Evolutionary conservation across 164 flowering plant genomes (phyloP).

Genomic region (Tetracentron sinense): DNA sequence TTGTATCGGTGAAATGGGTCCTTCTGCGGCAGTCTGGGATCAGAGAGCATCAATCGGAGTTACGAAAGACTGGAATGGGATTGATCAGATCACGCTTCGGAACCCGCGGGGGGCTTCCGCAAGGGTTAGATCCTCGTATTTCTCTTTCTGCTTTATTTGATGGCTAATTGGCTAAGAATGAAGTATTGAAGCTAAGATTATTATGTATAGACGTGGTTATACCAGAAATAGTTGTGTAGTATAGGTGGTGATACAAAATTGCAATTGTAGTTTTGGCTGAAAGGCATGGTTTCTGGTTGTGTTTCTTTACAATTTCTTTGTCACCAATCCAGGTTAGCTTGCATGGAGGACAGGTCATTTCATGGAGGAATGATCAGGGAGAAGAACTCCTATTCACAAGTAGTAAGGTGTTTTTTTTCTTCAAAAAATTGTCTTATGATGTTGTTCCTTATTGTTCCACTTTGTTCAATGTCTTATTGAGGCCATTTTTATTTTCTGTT

Average conservation of each 20-base stretch:
- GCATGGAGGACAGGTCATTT: conserved; percentile 83
- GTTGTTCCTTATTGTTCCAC: no score
- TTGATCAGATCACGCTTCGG: conserved; percentile 67
- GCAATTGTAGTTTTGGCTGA: not conserved
- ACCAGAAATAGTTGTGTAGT: not conserved
- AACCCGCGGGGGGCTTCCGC: conserved; percentile 76
- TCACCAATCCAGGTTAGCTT: conserved; percentile 65
- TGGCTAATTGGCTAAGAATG: no score
- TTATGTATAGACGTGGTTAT: not conserved
- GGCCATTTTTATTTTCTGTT: no score
- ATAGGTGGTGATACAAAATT: not conserved
- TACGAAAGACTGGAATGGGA: conserved; percentile 84
- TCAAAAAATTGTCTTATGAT: not conserved
- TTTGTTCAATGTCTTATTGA: no score
- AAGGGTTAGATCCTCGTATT: conserved; percentile 41
- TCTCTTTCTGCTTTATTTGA: no score
- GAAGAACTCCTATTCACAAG: conserved; percentile 93
- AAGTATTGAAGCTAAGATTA: not conserved
- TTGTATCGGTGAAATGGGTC: conserved; percentile 54
- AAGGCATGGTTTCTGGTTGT: conserved; percentile 9
- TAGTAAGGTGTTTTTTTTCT: conserved; percentile 54
- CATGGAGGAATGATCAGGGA: conserved; percentile 85
- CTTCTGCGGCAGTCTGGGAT: conserved; percentile 72
- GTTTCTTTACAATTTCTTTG: conserved; percentile 11
- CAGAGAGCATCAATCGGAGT: conserved; percentile 54